Base-by-base conservation (phyloP, 1,139 yeast genomes). In the Petasospora fabianii region DNA sequence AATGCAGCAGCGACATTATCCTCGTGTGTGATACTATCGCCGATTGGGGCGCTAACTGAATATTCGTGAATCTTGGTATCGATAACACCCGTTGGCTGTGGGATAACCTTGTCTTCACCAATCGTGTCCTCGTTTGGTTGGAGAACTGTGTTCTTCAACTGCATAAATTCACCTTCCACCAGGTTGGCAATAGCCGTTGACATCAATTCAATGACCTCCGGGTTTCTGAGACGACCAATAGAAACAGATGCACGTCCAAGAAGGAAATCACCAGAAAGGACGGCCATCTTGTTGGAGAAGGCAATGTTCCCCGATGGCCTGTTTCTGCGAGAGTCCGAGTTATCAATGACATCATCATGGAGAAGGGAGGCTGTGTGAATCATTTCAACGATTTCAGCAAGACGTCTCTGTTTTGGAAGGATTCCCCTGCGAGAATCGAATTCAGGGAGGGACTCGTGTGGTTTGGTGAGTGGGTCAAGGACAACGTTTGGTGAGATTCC, bases 121-220 rank as follows among this genome's bases (percentile, higher is more conserved):
- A 69, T 62, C 21, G 71, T 61, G 33, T 70, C 67, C 29, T 66
- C 59, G 38, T 72, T 58, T 24, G 73, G 73, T 41, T 69, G 78
- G 39, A 81, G 64, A 3, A 88, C 94, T 1, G 96, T 87, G 62
- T 92, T 92, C 54, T 90, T 90, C 66, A 92, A 75, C 65, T 92
- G 98, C 97, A 92, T 90, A 59, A 92, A 90, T 64, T 92, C 98
- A 34, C 98, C 98, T 65, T 94, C 98, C 1, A 92, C 98, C 46
- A 94, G 71, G 60, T 94, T 94, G 19, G 97, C 98, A 59, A 92
- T 92, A 29, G 97, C 84, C 7, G 97, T 92, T 5, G 97, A 87
- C 65, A 94, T 76, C 46, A 94, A 72, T 64, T 92, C 98, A 48
- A 88, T 90, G 36, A 92, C 98, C 66, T 92, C 97, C n/a, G 96